Evolutionary conservation across 768 basidiomycete species (phyloP), one percentile per base, ranked within the genome.

Genomic region (Naganishia kalamii): DNA sequence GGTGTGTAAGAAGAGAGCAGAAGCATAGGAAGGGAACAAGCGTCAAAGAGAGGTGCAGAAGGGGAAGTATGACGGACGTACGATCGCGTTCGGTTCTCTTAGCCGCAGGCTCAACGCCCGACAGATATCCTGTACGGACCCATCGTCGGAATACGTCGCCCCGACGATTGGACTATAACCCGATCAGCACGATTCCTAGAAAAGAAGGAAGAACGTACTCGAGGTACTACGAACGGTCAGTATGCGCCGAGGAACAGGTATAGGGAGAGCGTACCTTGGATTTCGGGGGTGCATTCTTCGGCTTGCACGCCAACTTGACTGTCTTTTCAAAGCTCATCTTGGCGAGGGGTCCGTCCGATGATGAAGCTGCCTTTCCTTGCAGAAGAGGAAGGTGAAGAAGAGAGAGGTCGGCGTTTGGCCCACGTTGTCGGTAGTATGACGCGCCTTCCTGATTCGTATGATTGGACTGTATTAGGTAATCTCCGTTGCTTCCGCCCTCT

Each of bases 91-190:
- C 33, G 93, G 89, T 76, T 99, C 96, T 25, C 89, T 84, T 66
- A 99, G 84, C 47, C 90, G 84, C 19, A 88, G 85, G 2, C 87
- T 82, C 41, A 99, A 83, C 12, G 92, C 88, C 75, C 87, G 89
- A 81, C 90, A 90, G 69, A 98, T 90, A 77, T 98, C 94, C 71
- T 88, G 86, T 8, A 98, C 83, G 47, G 91, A 86, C 29, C 93
- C 92, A 72, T 97, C 94, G 65, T 94, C 89, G 19, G 88, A 87
- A 85, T 90, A 97, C n/a, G 94, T 97, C 32, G 92, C 91, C 61
- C 91, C 88, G 70, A 99, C 88, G 77, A 99, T 92, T 25, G 90
- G 87, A 81, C 77, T 77, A 44, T 10, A 25, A 30, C 43, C 15
- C 19, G 59, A 12, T 27, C 43, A 48, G 11, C 11, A n/a, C 10